Percentiles rank a stretch among this genome's conserved stretches.
These are phyloP conservation scores for Tetrapisispora namnaoensis DNA, from an alignment of 805 yeast species.

Conservation along the genomic window DNA sequence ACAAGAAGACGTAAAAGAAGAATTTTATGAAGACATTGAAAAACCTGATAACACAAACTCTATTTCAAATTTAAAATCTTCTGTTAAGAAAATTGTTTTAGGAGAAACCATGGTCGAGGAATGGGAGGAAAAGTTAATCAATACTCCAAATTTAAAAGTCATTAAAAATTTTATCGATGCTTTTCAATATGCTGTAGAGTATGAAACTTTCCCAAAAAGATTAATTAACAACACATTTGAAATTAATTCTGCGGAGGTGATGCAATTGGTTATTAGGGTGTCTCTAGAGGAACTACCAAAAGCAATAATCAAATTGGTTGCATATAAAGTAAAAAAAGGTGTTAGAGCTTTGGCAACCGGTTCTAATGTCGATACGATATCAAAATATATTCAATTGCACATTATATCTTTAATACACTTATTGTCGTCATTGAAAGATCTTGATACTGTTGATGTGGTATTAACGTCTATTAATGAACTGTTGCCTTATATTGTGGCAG, in stretches of 20 bases:
- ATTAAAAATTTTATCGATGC: constrained; percentile 65
- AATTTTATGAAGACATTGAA: constrained; percentile 6
- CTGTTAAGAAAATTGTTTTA: constrained; percentile 40
- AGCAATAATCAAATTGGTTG: constrained; percentile 59
- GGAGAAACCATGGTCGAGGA: constrained; percentile 46
- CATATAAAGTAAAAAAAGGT: constrained; percentile 50
- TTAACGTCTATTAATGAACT: constrained; percentile 69
- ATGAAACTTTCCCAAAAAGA: constrained; percentile 36
- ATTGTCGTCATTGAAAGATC: constrained; percentile 62
- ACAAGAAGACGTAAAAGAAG: constrained; percentile 41
- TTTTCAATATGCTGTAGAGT: constrained; percentile 62
- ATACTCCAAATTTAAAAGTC: constrained; percentile 47
- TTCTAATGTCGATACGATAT: constrained; percentile 48
- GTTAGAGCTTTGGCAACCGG: constrained; percentile 54
- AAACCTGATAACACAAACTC: constrained; percentile 4
- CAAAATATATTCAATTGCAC: constrained; percentile 62
- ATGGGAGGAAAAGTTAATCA: constrained; percentile 53
- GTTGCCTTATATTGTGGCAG: constrained; percentile 70
- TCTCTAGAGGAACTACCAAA: constrained; percentile 63
- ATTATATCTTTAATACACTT: constrained; percentile 59
- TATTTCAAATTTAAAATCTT: constrained; percentile 5
- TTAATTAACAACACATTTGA: constrained; percentile 46
- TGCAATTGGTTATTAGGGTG: constrained; percentile 61
- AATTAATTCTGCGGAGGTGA: constrained; percentile 33
- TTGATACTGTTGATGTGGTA: constrained; percentile 66